A percentile compares a stretch with the other conserved stretches of the same genome.
These are phyloP conservation scores for Gossypium davidsonii DNA, from an alignment of 441 rosid genomes.

Conservation along the genomic window DNA sequence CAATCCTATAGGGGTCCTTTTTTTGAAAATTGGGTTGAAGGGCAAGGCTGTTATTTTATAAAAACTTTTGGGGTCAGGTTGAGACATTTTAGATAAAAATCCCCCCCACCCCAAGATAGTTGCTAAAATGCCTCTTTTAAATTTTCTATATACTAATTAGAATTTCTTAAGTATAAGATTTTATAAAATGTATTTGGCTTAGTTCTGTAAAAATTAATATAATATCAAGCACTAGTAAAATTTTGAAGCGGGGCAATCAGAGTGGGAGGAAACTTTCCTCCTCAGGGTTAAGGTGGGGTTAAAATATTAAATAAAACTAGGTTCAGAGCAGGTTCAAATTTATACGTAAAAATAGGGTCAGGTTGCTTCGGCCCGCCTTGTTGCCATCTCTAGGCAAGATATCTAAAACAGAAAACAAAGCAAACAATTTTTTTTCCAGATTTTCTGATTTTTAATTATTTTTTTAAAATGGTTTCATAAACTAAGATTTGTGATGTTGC, in stretches of 20 bases:
- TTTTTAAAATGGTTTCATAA: constrained; percentile 7
- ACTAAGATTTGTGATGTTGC: not conserved
- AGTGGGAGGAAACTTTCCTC: not conserved
- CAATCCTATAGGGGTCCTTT: not conserved
- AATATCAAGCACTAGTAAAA: not conserved
- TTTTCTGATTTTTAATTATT: not conserved
- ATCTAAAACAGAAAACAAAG: not conserved
- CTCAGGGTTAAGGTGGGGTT: not conserved
- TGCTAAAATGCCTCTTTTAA: not conserved
- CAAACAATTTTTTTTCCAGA: not conserved
- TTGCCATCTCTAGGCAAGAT: not conserved
- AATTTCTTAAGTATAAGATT: not conserved
- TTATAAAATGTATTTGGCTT: not conserved
- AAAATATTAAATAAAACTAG: not conserved
- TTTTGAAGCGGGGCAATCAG: not conserved
- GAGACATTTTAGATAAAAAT: not conserved
- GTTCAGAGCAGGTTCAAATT: not conserved
- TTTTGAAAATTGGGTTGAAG: not conserved
- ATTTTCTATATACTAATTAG: not conserved
- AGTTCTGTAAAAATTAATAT: not conserved
- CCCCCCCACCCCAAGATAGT: not conserved
- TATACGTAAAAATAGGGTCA: not conserved
- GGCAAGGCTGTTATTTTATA: not conserved
- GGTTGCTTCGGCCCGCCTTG: not conserved
- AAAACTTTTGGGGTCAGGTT: not conserved